Conservation (phyloP, 163 green algal species). For the Scenedesmus sp. region DNA sequence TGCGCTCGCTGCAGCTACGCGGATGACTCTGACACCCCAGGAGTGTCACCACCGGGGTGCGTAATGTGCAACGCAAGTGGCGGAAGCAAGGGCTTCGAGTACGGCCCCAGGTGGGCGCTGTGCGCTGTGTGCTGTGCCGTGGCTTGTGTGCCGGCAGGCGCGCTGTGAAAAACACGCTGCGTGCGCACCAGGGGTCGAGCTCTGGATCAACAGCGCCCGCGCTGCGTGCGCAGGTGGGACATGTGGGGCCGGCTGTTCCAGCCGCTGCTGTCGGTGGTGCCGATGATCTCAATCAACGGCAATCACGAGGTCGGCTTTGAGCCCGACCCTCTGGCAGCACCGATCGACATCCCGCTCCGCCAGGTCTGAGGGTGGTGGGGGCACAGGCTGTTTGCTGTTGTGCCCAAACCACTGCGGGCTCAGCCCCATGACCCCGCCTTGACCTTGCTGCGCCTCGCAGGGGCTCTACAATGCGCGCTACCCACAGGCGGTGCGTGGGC, state of each 20-base stretch:
- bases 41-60: neutral
- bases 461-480: no score
- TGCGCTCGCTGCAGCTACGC: neutral
- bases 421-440: no score
- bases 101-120: neutral
- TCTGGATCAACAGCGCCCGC: no score
- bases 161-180: no score
- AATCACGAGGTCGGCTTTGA: constrained; percentile 25
- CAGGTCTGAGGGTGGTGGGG: no score
- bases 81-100: neutral
- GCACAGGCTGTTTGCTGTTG: no score
- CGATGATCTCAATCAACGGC: constrained; percentile 8
- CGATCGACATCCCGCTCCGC: no score
- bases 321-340: no score
- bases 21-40: neutral
- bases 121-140: neutral
- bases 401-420: no score
- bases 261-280: constrained; percentile 24
- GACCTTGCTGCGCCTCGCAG: no score
- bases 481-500: no score
- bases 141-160: no score
- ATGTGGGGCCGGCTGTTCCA: constrained; percentile 16
- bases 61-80: neutral
- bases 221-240: constrained; percentile 35
- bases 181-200: neutral